phyloP scores from a whole-genome alignment of 441 rosid genomes.

The Pelargonium australe region DNA sequence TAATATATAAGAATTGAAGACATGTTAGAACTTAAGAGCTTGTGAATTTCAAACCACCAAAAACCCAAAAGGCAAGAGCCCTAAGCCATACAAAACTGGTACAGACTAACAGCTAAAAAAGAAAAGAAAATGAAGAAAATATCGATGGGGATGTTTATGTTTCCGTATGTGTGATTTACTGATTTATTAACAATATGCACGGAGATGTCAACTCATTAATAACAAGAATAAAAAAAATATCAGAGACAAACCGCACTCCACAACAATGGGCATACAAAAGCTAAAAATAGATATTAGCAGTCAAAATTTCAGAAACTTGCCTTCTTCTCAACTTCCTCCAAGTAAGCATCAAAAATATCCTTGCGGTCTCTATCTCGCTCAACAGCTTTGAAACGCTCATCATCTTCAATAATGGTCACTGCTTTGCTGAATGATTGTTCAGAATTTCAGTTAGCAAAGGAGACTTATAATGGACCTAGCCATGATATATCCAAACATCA shows the following conservation, averaged over 20 bases:
- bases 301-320: conserved; percentile 23
- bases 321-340: conserved; percentile 50
- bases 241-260: background rate
- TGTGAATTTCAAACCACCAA: too few relatives aligned
- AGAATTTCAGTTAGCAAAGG: conserved; percentile 20
- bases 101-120: too few relatives aligned
- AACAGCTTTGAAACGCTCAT: conserved; percentile 59
- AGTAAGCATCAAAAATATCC: conserved; percentile 54
- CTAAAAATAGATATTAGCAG: background rate
- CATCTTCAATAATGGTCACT: conserved; percentile 48
- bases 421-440: conserved; percentile 50
- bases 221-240: background rate
- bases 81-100: too few relatives aligned
- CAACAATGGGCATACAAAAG: conserved; percentile 9
- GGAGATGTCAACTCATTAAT: background rate
- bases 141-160: too few relatives aligned
- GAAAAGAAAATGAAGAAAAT: too few relatives aligned
- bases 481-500: conserved; percentile 9
- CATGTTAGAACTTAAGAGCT: too few relatives aligned
- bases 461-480: conserved; percentile 16
- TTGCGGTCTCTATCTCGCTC: conserved; percentile 68
- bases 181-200: background rate
- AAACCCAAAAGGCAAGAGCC: too few relatives aligned
- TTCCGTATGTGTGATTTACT: background rate
- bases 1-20: too few relatives aligned